Conservation (phyloP, 345 rosid genomes). For the Gossypioides kirkii region DNA sequence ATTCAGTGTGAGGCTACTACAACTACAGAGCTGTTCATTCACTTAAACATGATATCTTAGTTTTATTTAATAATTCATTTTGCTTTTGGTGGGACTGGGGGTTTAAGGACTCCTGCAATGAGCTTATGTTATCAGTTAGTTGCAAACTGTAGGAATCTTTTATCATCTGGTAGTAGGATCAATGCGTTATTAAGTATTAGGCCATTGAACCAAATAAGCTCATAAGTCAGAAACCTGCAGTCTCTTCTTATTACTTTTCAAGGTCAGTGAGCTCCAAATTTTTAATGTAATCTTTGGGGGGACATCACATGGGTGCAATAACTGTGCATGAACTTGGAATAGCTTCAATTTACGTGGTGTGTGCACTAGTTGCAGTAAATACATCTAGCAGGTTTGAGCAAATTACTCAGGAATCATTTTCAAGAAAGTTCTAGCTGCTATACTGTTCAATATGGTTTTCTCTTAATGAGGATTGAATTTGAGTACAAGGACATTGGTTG, state of each 20-base stretch:
- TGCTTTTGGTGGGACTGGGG: neutral
- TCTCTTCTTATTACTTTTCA: neutral
- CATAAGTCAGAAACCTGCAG: neutral
- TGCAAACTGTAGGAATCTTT: neutral
- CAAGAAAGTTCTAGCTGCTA: neutral
- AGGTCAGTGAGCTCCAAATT: neutral
- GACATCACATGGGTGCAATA: neutral
- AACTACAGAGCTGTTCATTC: too few relatives aligned
- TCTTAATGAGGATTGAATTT: neutral
- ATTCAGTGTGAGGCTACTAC: too few relatives aligned
- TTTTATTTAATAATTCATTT: neutral
- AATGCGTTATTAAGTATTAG: neutral
- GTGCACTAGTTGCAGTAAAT: neutral
- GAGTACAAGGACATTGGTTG: neutral
- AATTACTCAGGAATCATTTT: neutral
- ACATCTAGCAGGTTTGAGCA: neutral
- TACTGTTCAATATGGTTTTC: neutral
- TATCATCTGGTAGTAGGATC: neutral
- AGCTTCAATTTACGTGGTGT: neutral
- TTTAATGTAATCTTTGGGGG: neutral
- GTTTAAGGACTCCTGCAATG: neutral
- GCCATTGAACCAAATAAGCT: neutral
- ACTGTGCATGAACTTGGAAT: neutral
- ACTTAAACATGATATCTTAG: neutral
- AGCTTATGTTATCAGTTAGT: neutral